Conservation (phyloP, 1,284 basidiomycete genomes). For the Rhodotorula glutinis region DNA sequence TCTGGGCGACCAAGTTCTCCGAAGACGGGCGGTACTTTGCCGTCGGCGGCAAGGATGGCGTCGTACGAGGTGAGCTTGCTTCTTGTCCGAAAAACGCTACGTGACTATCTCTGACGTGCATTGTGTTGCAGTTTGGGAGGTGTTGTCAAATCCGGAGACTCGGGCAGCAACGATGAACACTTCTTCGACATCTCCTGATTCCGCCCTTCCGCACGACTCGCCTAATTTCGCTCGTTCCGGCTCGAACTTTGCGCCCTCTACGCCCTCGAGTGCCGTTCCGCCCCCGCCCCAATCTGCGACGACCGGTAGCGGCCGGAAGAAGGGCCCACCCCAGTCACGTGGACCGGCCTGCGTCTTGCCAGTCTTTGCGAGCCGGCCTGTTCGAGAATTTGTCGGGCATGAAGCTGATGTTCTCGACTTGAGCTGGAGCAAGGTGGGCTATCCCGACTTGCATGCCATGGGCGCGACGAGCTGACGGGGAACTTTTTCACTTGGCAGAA, state of each 20-base stretch:
- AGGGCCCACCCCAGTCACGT: neutral
- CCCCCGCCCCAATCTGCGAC: neutral
- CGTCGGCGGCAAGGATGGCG: constrained; percentile 47
- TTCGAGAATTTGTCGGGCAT: constrained; percentile 47
- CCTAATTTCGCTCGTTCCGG: neutral
- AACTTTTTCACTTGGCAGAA: constrained; percentile 32
- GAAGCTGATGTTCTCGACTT: constrained; percentile 48
- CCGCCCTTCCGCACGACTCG: neutral
- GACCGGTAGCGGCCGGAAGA: constrained; percentile 3
- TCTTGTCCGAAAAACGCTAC: no score
- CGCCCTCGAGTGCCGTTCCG: neutral
- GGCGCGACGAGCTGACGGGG: neutral
- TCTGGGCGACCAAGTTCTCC: constrained; percentile 47
- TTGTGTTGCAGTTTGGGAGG: constrained; percentile 39
- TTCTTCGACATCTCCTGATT: neutral
- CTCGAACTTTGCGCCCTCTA: neutral
- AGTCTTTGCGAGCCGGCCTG: constrained; percentile 41
- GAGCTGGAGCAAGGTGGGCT: constrained; percentile 48
- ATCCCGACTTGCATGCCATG: neutral
- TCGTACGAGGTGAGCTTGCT: constrained; percentile 43
- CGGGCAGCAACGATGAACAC: constrained; percentile 16
- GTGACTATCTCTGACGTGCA: neutral
- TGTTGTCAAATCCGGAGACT: constrained; percentile 27
- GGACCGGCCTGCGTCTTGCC: constrained; percentile 27
- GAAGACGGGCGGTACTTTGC: constrained; percentile 48